Conservation (phyloP, 2,329 filamentous ascomycete genomes). For the Botryotinia globosa region DNA sequence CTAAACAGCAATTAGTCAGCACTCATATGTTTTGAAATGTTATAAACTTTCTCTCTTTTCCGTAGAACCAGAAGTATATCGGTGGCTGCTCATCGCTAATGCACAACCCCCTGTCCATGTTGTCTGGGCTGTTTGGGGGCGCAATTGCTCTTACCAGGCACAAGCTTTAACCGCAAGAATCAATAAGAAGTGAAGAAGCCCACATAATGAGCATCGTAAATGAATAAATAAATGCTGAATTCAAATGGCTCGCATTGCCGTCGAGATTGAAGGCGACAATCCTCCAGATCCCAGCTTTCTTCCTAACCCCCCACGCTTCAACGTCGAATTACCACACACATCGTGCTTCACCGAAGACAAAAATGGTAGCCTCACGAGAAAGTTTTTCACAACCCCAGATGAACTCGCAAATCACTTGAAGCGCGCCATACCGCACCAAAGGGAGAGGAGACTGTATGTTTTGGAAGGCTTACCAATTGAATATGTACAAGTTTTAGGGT, state of each 20-base stretch:
- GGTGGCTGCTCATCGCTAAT: constrained; percentile 8
- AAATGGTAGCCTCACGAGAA: neutral
- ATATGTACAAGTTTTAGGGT: neutral
- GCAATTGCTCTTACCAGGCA: neutral
- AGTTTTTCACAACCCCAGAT: neutral
- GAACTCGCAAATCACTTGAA: constrained; percentile 7
- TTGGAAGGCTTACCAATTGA: constrained; percentile 7
- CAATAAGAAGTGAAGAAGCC: neutral
- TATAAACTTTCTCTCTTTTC: neutral
- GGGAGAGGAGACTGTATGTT: neutral
- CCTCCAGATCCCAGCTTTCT: neutral
- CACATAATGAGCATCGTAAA: neutral
- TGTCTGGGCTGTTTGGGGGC: neutral
- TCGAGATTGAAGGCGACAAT: neutral
- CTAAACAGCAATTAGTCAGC: neutral
- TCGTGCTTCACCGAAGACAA: neutral
- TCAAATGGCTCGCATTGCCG: neutral
- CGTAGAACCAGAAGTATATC: neutral
- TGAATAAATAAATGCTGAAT: neutral
- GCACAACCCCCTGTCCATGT: neutral
- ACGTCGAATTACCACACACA: neutral
- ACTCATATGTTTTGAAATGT: neutral
- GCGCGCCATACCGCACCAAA: neutral
- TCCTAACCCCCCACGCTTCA: neutral
- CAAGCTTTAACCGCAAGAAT: neutral